Evolutionary conservation across 257 asterid species (phyloP).

Genomic region (Rauvolfia tetraphylla): DNA sequence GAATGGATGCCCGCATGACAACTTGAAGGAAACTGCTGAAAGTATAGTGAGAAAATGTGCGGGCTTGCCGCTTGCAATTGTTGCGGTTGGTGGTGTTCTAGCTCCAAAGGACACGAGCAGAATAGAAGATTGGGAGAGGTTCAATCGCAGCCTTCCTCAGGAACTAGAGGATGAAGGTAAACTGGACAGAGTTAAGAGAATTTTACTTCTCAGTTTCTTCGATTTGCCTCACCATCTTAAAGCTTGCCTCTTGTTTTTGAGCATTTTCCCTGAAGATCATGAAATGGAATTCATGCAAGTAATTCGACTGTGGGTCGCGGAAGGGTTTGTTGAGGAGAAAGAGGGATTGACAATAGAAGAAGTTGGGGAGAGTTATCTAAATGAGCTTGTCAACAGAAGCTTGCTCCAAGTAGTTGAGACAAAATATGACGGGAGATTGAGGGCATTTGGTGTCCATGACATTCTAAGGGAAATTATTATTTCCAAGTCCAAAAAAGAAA

Average conservation of each 20-base stretch:
- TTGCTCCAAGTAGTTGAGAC: no score
- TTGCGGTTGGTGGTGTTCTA: conserved; percentile 24
- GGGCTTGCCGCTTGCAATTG: conserved; percentile 23
- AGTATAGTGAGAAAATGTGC: conserved; percentile 18
- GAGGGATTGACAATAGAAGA: conserved; percentile 18
- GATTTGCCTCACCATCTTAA: no score
- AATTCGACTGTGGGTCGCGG: conserved; percentile 31
- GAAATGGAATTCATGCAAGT: not conserved
- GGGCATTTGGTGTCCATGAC: no score
- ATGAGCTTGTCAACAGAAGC: no score
- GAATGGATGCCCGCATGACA: conserved; percentile 8
- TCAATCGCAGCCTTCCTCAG: conserved; percentile 2
- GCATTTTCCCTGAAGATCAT: conserved; percentile 28
- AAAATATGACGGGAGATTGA: no score
- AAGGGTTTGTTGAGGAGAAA: conserved; percentile 26
- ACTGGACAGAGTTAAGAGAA: conserved; percentile 15
- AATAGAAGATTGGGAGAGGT: conserved; percentile 18
- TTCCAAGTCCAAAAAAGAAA: no score
- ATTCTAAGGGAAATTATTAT: no score
- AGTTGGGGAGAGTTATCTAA: conserved; percentile 22
- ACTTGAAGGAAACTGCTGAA: conserved; percentile 7
- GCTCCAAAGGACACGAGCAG: conserved; percentile 16
- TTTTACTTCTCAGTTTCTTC: no score
- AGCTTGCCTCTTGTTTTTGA: conserved; percentile 23
- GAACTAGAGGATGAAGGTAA: conserved; percentile 12